Evolutionary conservation across 305 asterid genomes (phyloP).

Genomic region (Solanum chacoense): DNA sequence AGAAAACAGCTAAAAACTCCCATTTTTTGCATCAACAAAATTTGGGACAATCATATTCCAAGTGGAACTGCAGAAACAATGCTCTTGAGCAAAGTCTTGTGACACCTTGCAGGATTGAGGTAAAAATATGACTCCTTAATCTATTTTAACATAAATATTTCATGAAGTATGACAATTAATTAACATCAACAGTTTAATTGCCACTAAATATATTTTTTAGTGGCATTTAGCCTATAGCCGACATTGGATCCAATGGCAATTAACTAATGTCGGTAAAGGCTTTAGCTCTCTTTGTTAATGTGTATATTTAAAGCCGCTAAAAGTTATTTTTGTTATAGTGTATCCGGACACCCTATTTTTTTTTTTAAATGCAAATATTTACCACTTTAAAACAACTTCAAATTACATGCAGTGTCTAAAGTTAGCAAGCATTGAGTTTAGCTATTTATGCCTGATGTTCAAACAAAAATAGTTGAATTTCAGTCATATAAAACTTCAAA

Average conservation of each 20-base stretch:
- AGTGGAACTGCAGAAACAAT: slow-evolving; percentile 4
- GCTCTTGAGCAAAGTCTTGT: not conserved
- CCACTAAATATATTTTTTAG: no score
- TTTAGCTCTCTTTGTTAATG: no score
- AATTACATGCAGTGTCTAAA: not conserved
- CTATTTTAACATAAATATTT: not conserved
- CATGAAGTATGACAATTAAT: not conserved
- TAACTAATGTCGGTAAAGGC: no score
- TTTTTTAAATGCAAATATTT: not conserved
- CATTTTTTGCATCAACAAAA: slow-evolving; percentile 1
- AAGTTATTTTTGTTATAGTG: no score
- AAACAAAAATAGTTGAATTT: not conserved
- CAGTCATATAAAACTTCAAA: not conserved
- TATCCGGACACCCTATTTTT: not conserved
- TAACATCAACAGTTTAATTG: no score
- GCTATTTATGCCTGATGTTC: not conserved
- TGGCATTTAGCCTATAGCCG: no score
- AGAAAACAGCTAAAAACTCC: slow-evolving; percentile 3
- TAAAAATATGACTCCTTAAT: not conserved
- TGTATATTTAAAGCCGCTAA: no score
- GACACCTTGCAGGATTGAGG: not conserved
- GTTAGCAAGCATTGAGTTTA: not conserved
- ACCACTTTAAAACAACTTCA: not conserved
- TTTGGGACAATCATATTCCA: not conserved
- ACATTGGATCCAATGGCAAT: no score